Evolutionary conservation across 805 yeast species (phyloP), one percentile per base, ranked within the genome.

Genomic region (Candida sanyiensis): DNA sequence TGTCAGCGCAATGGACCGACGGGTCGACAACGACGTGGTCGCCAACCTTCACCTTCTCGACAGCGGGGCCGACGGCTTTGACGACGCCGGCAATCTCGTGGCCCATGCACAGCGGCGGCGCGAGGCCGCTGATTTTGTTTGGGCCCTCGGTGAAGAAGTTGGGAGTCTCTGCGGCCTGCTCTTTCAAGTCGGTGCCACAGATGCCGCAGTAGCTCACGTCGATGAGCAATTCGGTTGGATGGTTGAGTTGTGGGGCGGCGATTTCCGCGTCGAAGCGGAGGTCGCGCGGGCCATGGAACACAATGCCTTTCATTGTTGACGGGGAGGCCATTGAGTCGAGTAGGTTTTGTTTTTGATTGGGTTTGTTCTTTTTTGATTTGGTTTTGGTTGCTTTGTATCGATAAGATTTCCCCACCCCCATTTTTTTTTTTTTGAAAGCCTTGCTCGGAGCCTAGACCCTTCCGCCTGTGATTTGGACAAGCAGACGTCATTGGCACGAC

Each of bases 1-100:
- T 58, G 50, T 75, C 80, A 22, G 53, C 54, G 56, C 84, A 80
- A 28, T 75, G 75, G 24, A 76, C 75, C 1, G 78, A 68, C 6
- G 83, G 79, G 49, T 79, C 84, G 18, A 78, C 71, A 16, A 73
- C 79, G 23, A 80, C 85, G 32, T 71, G 70, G 51, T 76, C 80
- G 11, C 83, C 83, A 2, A 61, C 58, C 45, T 67, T 57, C 20
- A 73, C 57, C 12, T 56, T 55, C 0, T 58, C 57, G 5, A 76
- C 81, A 15, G 46, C 63, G 0, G 61, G 29, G 25, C 83, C 83
- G 23, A 74, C 57, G 26, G 58, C 69, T 19, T 51, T 42, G 5
- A 73, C 63, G 7, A 64, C 56, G 28, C 77, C 78, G 1, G 75
- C 60, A 47, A 69, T 64, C 50, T 75, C 81, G 48, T 75, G 81